Evolutionary conservation across 352 stramenopile genomes (phyloP).

Genomic region (Pythium periplocum): DNA sequence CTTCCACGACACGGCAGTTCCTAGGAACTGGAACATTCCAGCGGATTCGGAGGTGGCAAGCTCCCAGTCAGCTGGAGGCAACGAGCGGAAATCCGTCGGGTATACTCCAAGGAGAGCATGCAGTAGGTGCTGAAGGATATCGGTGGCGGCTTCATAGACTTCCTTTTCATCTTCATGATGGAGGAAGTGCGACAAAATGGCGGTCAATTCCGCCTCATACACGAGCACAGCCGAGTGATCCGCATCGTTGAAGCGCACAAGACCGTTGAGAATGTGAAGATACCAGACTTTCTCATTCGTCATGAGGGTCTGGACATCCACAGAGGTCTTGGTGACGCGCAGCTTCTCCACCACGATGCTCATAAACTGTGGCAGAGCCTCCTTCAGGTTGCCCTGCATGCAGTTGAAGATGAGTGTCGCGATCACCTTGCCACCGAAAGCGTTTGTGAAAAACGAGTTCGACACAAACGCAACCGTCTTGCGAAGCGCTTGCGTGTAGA

Average conservation of each 20-base stretch:
- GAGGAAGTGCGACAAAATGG: conserved; percentile 40
- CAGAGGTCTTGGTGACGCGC: conserved; percentile 23
- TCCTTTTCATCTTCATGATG: conserved; percentile 46
- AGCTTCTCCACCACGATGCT: conserved; percentile 44
- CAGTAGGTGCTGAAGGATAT: conserved; percentile 41
- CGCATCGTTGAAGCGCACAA: conserved; percentile 36
- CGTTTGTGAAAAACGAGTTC: conserved; percentile 55
- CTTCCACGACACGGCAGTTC: conserved; percentile 43
- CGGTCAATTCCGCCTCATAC: conserved; percentile 31
- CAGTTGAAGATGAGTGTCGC: conserved; percentile 46
- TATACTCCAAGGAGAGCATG: conserved; percentile 44
- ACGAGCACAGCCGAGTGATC: conserved; percentile 24
- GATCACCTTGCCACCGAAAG: conserved; percentile 57
- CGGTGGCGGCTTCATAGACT: conserved; percentile 41
- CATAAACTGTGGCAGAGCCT: conserved; percentile 39
- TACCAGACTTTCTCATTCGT: conserved; percentile 66
- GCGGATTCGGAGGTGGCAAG: conserved; percentile 30
- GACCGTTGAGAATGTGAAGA: conserved; percentile 46
- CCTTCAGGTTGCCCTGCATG: conserved; percentile 33
- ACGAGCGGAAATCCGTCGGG: conserved; percentile 52
- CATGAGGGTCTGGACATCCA: conserved; percentile 35
- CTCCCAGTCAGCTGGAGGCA: conserved; percentile 39
- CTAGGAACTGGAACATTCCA: conserved; percentile 61
- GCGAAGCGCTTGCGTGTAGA: conserved; percentile 47
- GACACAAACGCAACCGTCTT: conserved; percentile 52